These are phyloP conservation scores for Stephanocyclus meneghinianus DNA, from an alignment of 352 stramenopile species.

Conservation along the genomic window DNA sequence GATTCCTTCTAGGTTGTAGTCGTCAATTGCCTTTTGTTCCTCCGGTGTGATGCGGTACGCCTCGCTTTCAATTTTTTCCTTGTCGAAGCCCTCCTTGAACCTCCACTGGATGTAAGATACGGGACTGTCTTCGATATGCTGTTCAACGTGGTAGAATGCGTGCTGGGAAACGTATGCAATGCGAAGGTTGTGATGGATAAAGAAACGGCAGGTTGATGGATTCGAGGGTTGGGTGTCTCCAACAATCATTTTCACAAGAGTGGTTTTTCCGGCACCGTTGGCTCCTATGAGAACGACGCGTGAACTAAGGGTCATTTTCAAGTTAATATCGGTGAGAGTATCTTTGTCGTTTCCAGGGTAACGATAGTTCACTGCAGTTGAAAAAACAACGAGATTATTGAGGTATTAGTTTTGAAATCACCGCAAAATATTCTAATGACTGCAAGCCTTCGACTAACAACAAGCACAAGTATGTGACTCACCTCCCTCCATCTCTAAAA, in stretches of 20 bases:
- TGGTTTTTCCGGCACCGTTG: conserved; percentile 88
- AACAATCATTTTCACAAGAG: conserved; percentile 91
- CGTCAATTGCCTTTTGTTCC: conserved; percentile 92
- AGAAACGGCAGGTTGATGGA: conserved; percentile 48
- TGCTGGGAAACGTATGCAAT: conserved; percentile 97
- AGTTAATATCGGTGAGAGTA: conserved; percentile 84
- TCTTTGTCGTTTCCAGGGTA: conserved; percentile 85
- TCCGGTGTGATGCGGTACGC: conserved; percentile 85
- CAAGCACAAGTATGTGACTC: not conserved
- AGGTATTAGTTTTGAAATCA: not conserved
- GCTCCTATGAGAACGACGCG: conserved; percentile 89
- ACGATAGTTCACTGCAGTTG: conserved; percentile 81
- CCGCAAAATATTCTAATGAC: not conserved
- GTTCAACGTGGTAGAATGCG: conserved; percentile 96
- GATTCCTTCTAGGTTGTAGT: conserved; percentile 91
- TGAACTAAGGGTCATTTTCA: conserved; percentile 89
- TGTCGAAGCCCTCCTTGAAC: conserved; percentile 93
- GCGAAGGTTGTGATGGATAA: conserved; percentile 84
- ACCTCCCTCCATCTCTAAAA: conserved; percentile 87
- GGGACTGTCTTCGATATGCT: conserved; percentile 93
- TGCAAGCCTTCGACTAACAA: not conserved
- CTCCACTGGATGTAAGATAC: conserved; percentile 96
- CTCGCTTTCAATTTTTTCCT: conserved; percentile 85
- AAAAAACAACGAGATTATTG: not conserved
- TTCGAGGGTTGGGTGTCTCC: conserved; percentile 83